Percentiles rank a stretch among this genome's conserved stretches.
Evolutionary conservation across 768 basidiomycete genomes (phyloP).

Genomic region (Tylopilus subfusipes): DNA sequence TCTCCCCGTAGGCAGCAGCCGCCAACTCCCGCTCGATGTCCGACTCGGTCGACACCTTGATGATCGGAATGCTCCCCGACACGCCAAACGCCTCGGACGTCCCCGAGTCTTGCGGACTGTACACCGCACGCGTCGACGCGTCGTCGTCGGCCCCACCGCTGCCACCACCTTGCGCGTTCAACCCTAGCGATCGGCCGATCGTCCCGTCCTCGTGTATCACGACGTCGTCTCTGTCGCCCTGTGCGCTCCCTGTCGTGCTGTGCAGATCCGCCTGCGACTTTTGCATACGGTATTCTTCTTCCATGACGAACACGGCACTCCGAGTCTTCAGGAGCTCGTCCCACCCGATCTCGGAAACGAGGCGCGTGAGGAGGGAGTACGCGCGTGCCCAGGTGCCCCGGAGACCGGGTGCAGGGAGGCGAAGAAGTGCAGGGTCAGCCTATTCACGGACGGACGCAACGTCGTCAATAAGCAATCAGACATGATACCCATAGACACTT

Average conservation of each 20-base stretch:
- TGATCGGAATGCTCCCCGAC: slow-evolving; percentile 52
- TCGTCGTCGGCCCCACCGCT: slow-evolving; percentile 50
- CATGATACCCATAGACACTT: not conserved
- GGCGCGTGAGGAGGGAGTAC: slow-evolving; percentile 82
- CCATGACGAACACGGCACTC: slow-evolving; percentile 97
- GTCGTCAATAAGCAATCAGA: not conserved
- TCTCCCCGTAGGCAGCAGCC: slow-evolving; percentile 28
- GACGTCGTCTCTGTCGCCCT: slow-evolving; percentile 16
- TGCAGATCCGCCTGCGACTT: slow-evolving; percentile 77
- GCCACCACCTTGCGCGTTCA: no score
- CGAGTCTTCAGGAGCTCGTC: slow-evolving; percentile 95
- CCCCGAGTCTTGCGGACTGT: slow-evolving; percentile 27
- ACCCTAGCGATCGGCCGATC: slow-evolving; percentile 24
- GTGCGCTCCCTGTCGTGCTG: slow-evolving; percentile 24
- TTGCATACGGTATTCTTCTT: slow-evolving; percentile 98
- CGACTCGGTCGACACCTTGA: slow-evolving; percentile 72
- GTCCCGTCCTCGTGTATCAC: slow-evolving; percentile 68
- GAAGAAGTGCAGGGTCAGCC: slow-evolving; percentile 90
- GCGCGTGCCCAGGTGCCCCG: slow-evolving; percentile 96
- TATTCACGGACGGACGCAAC: slow-evolving; percentile 23
- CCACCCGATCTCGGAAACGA: slow-evolving; percentile 96
- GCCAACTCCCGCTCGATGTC: slow-evolving; percentile 46
- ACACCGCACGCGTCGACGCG: slow-evolving; percentile 65
- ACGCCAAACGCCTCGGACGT: slow-evolving; percentile 26
- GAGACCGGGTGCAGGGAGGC: slow-evolving; percentile 92